Base-by-base conservation (phyloP, 257 asterid genomes). In the Cinchona pubescens region DNA sequence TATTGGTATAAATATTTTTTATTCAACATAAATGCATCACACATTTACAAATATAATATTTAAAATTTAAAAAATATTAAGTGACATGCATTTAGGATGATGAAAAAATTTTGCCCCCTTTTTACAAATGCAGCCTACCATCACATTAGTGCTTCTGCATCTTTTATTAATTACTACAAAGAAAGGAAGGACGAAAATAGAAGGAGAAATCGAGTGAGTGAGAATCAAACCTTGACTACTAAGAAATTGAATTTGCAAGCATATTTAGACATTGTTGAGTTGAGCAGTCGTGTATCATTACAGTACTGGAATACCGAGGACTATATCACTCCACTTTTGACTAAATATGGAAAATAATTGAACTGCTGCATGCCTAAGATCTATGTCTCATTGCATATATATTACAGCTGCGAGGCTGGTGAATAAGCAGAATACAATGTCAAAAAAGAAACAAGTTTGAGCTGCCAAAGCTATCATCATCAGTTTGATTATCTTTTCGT, bases 401-500 rank as follows among this genome's bases (percentile, higher is more conserved):
- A 70, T 30, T 46, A 80, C 87, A 87, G 91, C 89, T 86, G 88
- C 83, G 83, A 79, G 79, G 79, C 15, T 18, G 35, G 43, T 46
- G 69, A 74, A 40, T 69, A 66, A 65, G 76, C 62, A 43, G 73
- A 55, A 71, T 75, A 69, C 60, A 74, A 53, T 82, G 82, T 82
- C 80, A 83, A 84, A 75, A 78, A 82, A 59, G 75, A 68, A 73
- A 81, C 60, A 35, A 81, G 51, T 62, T 75, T 74, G 76, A 80
- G 66, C 74, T 81, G 60, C 62, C 60, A 34, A 23, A 65, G 80
- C 87, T 86, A 88, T 90, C 89, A 90, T 90, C 78, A 71, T 86
- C 71, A 80, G 23, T 85, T 90, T 90, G 90, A 89, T 88, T 74
- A 85, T 80, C 86, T 80, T 80, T 82, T 85, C 64, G 73, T 70